These are phyloP conservation scores for Scedosporium boydii DNA, from an alignment of 2,329 filamentous ascomycete species.

Conservation along the genomic window DNA sequence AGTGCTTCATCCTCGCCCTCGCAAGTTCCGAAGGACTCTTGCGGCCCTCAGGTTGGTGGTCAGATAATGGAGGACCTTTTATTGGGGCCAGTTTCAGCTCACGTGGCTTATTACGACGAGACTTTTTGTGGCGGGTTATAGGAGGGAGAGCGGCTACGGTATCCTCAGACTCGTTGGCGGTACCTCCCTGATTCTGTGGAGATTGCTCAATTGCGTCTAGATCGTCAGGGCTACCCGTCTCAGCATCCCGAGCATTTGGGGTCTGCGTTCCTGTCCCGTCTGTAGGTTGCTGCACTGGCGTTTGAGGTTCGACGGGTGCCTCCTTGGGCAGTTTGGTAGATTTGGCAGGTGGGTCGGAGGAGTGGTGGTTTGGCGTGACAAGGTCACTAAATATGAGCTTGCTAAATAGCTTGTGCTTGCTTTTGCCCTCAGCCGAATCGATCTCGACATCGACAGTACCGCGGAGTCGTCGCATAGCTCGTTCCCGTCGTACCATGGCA, in stretches of 20 bases:
- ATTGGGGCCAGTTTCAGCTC: not conserved
- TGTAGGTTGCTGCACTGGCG: not conserved
- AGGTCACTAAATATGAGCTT: conserved; percentile 1
- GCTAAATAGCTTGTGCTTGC: conserved; percentile 1
- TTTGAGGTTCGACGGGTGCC: conserved; percentile 39
- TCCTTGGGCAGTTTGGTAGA: conserved; percentile 44
- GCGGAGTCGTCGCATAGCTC: conserved; percentile 53
- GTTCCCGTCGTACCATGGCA: conserved; percentile 74
- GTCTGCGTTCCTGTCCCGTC: not conserved
- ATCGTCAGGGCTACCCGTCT: not conserved
- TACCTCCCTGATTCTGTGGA: conserved; percentile 45
- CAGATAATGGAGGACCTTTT: not conserved
- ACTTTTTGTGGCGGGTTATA: not conserved
- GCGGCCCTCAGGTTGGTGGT: conserved; percentile 17
- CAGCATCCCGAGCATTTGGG: not conserved
- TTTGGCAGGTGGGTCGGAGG: conserved; percentile 20
- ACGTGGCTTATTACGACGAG: not conserved
- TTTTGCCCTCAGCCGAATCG: conserved; percentile 10
- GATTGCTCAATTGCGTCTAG: conserved; percentile 42
- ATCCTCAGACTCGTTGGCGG: conserved; percentile 2
- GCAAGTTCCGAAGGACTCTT: conserved; percentile 34
- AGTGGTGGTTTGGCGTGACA: not conserved
- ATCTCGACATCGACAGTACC: conserved; percentile 38
- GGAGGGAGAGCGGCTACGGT: conserved; percentile 3
- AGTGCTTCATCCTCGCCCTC: conserved; percentile 31